Percentiles rank a stretch among this genome's conserved stretches.
Evolutionary conservation across 805 yeast species (phyloP).

Genomic region (Metschnikowia kofuensis): DNA sequence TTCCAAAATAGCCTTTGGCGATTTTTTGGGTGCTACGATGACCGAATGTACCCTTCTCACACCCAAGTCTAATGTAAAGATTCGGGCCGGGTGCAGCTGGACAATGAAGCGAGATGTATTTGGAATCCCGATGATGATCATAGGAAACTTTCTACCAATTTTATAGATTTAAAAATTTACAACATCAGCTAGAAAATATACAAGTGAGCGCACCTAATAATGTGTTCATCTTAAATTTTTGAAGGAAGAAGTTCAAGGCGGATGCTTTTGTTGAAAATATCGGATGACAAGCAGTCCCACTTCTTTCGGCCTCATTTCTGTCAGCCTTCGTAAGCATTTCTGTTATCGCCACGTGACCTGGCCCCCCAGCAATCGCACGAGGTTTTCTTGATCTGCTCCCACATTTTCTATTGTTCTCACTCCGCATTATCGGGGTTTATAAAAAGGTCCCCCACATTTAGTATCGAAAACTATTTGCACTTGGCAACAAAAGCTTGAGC

Average conservation of each 20-base stretch:
- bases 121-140: conserved; percentile 95
- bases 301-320: no score
- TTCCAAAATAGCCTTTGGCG: conserved; percentile 84
- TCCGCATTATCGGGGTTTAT: no score
- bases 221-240: no score
- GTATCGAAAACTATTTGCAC: not conserved
- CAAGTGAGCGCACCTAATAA: no score
- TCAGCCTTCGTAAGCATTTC: no score
- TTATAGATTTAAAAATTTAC: conserved; percentile 22
- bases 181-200: no score
- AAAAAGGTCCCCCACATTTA: no score
- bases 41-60: conserved; percentile 78
- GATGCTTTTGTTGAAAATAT: no score
- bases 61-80: conserved; percentile 47
- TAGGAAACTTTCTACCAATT: conserved; percentile 89
- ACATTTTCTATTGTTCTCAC: not conserved
- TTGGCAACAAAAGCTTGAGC: no score
- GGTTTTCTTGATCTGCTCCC: not conserved
- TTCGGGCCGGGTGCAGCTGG: conserved; percentile 84
- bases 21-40: conserved; percentile 82
- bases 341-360: not conserved
- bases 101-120: conserved; percentile 92
- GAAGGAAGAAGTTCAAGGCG: no score
- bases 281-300: no score
- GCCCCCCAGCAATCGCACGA: not conserved